phyloP scores from a whole-genome alignment of 768 basidiomycete species.

The Rhodotorula graminis region DNA sequence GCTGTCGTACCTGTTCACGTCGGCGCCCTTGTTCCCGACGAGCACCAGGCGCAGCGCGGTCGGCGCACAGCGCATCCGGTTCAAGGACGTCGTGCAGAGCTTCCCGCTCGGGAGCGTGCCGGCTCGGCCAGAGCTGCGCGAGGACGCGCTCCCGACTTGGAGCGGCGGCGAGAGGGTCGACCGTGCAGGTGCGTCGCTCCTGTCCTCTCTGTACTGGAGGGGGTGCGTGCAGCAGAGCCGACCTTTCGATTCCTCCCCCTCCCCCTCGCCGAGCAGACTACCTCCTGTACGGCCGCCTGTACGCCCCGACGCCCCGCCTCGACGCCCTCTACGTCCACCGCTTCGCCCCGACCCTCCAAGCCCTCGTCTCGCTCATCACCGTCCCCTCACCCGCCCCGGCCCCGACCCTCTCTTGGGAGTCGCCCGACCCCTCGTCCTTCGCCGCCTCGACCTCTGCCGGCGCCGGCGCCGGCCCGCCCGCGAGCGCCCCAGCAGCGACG shows the following conservation, averaged over 20 bases:
- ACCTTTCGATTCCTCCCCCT: no score
- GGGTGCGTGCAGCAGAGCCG: no score
- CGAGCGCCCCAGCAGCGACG: conserved; percentile 51
- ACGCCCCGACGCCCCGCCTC: conserved; percentile 78
- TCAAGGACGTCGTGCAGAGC: conserved; percentile 84
- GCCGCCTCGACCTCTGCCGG: conserved; percentile 51
- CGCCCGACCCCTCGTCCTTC: conserved; percentile 46
- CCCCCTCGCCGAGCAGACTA: conserved; percentile 60
- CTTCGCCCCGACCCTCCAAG: conserved; percentile 70
- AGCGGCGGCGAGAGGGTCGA: conserved; percentile 72
- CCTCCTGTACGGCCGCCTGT: conserved; percentile 83
- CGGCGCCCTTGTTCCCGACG: conserved; percentile 63
- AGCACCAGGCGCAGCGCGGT: conserved; percentile 50
- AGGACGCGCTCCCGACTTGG: conserved; percentile 61
- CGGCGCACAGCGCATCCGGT: conserved; percentile 63
- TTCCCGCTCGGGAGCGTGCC: conserved; percentile 82
- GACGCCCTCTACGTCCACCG: conserved; percentile 85
- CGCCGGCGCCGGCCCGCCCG: conserved; percentile 34
- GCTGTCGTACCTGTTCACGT: conserved; percentile 87
- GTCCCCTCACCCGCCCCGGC: conserved; percentile 48
- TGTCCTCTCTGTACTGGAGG: no score
- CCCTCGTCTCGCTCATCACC: conserved; percentile 77
- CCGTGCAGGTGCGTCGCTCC: conserved; percentile 58
- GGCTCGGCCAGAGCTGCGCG: conserved; percentile 66
- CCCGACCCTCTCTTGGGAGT: conserved; percentile 31